Conservation (phyloP, 805 yeast species). For the Candida coleopterorum region DNA sequence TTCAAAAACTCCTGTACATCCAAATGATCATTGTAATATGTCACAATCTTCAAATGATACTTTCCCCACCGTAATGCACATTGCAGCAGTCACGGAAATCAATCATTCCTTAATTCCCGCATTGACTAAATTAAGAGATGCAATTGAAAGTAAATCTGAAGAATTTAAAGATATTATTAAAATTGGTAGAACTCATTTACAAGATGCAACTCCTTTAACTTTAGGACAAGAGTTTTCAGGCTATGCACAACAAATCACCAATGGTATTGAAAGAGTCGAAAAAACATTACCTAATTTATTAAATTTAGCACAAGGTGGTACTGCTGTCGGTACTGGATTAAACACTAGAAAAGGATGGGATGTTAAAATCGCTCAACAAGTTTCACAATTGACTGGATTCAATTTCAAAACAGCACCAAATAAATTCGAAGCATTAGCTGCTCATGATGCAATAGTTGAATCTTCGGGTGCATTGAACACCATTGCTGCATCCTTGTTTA, state of each 20-base stretch:
- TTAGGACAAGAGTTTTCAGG: conserved; percentile 98
- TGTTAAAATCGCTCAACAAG: conserved; percentile 79
- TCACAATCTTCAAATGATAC: conserved; percentile 99
- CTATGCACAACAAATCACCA: conserved; percentile 86
- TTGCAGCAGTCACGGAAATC: conserved; percentile 94
- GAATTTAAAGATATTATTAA: conserved; percentile 90
- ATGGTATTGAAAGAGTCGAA: conserved; percentile 87
- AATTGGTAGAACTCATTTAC: conserved; percentile 98
- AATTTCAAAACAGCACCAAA: conserved; percentile 94
- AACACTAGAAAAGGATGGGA: conserved; percentile 92
- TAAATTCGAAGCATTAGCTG: conserved; percentile 98
- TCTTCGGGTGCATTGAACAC: conserved; percentile 97
- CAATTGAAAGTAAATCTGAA: conserved; percentile 71
- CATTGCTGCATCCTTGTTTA: conserved; percentile 86
- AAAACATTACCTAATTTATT: conserved; percentile 68
- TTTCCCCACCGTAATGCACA: conserved; percentile 99
- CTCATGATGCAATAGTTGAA: conserved; percentile 97
- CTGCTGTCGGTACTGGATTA: conserved; percentile 98
- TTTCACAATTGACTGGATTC: conserved; percentile 80
- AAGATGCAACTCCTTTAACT: conserved; percentile 97
- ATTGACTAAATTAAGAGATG: conserved; percentile 67
- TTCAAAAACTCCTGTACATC: conserved; percentile 92
- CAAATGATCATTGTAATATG: conserved; percentile 98
- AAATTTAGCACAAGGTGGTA: conserved; percentile 96
- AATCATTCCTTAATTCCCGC: conserved; percentile 73